phyloP scores from a whole-genome alignment of 768 basidiomycete genomes.

The Kwoniella pini region DNA sequence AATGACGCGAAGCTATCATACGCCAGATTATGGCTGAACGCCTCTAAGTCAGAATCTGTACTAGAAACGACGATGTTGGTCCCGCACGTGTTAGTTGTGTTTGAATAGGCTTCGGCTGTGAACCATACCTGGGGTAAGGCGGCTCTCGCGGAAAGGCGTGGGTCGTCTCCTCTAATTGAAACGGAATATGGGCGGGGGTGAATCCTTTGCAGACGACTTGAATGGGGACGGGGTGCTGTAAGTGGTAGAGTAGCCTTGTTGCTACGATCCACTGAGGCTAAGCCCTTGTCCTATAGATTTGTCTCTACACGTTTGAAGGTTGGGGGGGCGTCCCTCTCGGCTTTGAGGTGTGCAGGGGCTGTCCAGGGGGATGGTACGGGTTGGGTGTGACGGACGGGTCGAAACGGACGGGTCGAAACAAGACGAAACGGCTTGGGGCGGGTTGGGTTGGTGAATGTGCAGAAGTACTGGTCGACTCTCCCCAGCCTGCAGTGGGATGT shows the following conservation, averaged over 20 bases:
- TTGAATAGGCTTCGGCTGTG: conserved; percentile 69
- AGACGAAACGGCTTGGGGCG: not conserved
- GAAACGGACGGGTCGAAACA: not conserved
- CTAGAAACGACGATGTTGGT: conserved; percentile 72
- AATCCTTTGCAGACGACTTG: conserved; percentile 79
- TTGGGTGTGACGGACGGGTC: not conserved
- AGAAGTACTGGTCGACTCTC: conserved; percentile 31
- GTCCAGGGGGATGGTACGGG: not conserved
- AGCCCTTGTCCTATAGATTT: conserved; percentile 70
- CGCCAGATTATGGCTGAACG: conserved; percentile 82
- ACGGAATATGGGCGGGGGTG: conserved; percentile 69
- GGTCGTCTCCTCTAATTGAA: conserved; percentile 62
- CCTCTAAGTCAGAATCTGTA: conserved; percentile 80
- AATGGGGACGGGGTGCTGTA: conserved; percentile 73
- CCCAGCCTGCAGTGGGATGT: not conserved
- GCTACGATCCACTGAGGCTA: conserved; percentile 76
- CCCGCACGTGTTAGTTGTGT: conserved; percentile 64
- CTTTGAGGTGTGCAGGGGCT: not conserved
- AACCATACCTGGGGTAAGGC: conserved; percentile 64
- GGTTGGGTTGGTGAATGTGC: not conserved
- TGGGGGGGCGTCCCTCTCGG: conserved; percentile 10
- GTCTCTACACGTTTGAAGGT: conserved; percentile 52
- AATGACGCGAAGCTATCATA: conserved; percentile 78
- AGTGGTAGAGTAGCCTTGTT: conserved; percentile 76
- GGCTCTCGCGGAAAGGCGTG: conserved; percentile 58